Conservation (phyloP, 768 basidiomycete species). For the Boletus rubropictus region DNA sequence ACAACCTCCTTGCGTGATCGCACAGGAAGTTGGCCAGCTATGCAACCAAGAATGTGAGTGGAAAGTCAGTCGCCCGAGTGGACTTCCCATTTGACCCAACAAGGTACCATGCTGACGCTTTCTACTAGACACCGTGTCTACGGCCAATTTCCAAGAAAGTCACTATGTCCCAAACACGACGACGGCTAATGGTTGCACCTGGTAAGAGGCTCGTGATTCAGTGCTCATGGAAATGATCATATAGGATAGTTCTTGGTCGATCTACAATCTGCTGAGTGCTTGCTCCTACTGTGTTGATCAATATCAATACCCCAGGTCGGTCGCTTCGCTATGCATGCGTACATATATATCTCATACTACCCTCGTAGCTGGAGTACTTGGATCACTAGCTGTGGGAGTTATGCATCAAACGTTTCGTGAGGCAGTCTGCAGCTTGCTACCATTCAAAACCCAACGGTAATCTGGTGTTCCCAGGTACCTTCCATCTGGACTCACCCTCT, state of each 20-base stretch:
- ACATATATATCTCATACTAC: constrained; percentile 1
- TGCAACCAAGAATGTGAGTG: constrained; percentile 17
- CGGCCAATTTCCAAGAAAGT: constrained; percentile 13
- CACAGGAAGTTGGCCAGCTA: constrained; percentile 15
- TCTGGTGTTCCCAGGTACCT: constrained; percentile 17
- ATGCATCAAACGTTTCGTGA: constrained; percentile 18
- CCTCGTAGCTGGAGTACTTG: constrained; percentile 21
- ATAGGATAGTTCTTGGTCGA: constrained; percentile 24
- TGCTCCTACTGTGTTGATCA: constrained; percentile 18
- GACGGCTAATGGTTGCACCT: constrained; percentile 18
- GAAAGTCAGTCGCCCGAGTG: neutral
- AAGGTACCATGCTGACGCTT: neutral
- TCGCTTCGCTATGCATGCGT: neutral
- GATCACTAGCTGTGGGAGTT: constrained; percentile 12
- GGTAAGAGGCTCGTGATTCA: constrained; percentile 10
- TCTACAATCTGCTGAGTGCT: constrained; percentile 28
- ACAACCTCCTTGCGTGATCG: constrained; percentile 15
- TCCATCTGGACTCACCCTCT: constrained; percentile 9
- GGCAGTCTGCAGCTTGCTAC: neutral
- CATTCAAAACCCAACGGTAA: neutral
- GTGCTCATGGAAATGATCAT: neutral
- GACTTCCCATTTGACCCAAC: neutral
- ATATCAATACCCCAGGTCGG: constrained; percentile 13
- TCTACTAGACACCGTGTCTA: constrained; percentile 14
- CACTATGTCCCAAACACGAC: constrained; percentile 16